Evolutionary conservation across 495 filamentous ascomycete genomes (phyloP).

Genomic region (Penicillium desertorum): DNA sequence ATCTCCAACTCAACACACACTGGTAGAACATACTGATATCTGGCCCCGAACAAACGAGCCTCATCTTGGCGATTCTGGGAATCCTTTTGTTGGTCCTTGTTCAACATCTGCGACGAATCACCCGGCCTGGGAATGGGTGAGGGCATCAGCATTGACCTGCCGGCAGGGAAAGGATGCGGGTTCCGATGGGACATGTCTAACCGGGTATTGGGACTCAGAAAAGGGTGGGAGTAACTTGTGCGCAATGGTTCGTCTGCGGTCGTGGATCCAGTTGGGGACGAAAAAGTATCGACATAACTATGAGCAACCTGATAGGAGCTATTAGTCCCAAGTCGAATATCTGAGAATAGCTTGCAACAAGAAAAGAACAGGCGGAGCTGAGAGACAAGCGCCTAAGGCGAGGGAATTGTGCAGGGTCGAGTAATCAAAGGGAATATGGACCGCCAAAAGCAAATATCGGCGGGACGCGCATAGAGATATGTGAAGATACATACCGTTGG

Average conservation of each 20-base stretch:
- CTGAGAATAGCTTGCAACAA: constrained; percentile 4
- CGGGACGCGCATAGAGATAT: constrained; percentile 5
- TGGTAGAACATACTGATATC: constrained; percentile 17
- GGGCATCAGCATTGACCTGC: constrained; percentile 17
- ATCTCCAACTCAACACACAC: background rate
- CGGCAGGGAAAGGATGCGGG: constrained; percentile 2
- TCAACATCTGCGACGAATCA: constrained; percentile 24
- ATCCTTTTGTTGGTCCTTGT: constrained; percentile 10
- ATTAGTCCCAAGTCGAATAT: constrained; percentile 11
- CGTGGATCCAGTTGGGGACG: constrained; percentile 18
- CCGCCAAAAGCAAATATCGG: constrained; percentile 3
- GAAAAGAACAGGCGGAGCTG: background rate
- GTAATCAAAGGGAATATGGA: constrained; percentile 1
- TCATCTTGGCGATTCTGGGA: constrained; percentile 25
- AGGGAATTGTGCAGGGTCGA: background rate
- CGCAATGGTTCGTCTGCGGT: constrained; percentile 29
- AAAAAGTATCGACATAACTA: constrained; percentile 36
- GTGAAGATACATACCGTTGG: constrained; percentile 20
- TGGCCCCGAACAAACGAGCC: constrained; percentile 25
- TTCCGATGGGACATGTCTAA: constrained; percentile 27
- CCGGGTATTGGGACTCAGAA: constrained; percentile 31
- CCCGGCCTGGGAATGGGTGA: constrained; percentile 11
- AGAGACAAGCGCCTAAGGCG: background rate
- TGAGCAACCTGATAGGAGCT: constrained; percentile 16
- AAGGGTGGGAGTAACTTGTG: constrained; percentile 22